phyloP scores from a whole-genome alignment of 331 rosid species.

The Pyrus hybrid region DNA sequence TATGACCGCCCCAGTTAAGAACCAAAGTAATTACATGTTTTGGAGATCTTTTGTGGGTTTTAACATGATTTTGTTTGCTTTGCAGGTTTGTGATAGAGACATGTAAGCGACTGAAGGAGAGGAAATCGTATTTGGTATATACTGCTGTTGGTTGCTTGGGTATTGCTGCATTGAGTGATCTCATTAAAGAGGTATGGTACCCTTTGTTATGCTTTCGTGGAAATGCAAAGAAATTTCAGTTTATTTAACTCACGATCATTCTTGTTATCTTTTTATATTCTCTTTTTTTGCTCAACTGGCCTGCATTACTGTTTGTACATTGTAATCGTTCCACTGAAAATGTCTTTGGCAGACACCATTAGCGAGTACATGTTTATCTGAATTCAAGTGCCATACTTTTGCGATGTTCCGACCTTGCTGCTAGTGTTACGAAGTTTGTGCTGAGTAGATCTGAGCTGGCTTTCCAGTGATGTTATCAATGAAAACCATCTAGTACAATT shows the following conservation, averaged over 20 bases:
- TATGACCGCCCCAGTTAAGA: not conserved
- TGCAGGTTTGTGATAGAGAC: conserved; percentile 71
- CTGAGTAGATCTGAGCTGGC: not conserved
- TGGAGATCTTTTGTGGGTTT: conserved; percentile 8
- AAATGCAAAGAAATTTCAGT: not conserved
- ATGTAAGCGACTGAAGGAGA: conserved; percentile 68
- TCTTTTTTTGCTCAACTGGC: not conserved
- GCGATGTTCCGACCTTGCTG: conserved; percentile 1
- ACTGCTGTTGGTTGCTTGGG: conserved; percentile 90
- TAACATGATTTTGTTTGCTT: conserved; percentile 9
- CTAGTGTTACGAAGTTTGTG: not conserved
- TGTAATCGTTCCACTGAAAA: not conserved
- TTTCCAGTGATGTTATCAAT: not conserved
- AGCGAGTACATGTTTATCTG: conserved; percentile 7
- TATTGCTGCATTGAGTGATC: conserved; percentile 59
- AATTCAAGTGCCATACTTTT: not conserved
- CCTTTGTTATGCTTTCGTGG: conserved; percentile 3
- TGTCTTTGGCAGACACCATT: conserved; percentile 7
- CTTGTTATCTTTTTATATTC: not conserved
- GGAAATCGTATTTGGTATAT: conserved; percentile 77
- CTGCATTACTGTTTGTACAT: not conserved
- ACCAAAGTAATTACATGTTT: not conserved
- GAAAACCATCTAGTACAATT: not conserved
- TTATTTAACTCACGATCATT: not conserved
- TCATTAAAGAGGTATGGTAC: conserved; percentile 66